These are phyloP conservation scores for Trypanosoma avium DNA, from an alignment of 208 protist species.

Conservation along the genomic window DNA sequence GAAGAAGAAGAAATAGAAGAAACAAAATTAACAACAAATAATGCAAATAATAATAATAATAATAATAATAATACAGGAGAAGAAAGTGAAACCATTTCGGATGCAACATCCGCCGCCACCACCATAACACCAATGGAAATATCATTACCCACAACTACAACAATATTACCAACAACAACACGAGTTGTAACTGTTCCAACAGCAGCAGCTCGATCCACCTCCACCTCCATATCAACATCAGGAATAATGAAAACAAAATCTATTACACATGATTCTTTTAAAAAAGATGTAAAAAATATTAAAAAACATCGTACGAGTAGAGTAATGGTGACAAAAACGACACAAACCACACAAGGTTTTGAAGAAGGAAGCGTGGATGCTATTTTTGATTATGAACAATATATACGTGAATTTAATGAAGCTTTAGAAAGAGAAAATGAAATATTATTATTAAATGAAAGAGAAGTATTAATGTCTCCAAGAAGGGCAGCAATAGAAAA, in stretches of 20 bases:
- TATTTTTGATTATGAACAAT: constrained; percentile 83
- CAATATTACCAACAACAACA: too few relatives aligned
- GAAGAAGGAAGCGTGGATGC: constrained; percentile 55
- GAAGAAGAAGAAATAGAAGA: not conserved
- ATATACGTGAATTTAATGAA: constrained; percentile 30
- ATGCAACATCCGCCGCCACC: too few relatives aligned
- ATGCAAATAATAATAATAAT: not conserved
- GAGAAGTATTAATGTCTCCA: not conserved
- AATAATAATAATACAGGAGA: not conserved
- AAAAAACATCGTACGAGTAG: too few relatives aligned
- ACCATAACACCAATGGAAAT: too few relatives aligned
- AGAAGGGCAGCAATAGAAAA: not conserved
- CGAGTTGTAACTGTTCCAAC: too few relatives aligned
- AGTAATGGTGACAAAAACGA: not conserved
- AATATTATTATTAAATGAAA: not conserved
- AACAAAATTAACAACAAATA: not conserved
- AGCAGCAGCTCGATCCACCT: too few relatives aligned
- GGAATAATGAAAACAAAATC: too few relatives aligned
- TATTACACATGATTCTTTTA: too few relatives aligned
- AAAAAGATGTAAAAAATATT: too few relatives aligned
- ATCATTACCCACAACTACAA: too few relatives aligned
- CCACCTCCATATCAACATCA: too few relatives aligned
- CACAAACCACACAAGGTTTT: constrained; percentile 5
- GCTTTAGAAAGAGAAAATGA: not conserved
- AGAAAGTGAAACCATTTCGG: too few relatives aligned